phyloP scores from a whole-genome alignment of 495 filamentous ascomycete species.

The Chaetomium tenue region DNA sequence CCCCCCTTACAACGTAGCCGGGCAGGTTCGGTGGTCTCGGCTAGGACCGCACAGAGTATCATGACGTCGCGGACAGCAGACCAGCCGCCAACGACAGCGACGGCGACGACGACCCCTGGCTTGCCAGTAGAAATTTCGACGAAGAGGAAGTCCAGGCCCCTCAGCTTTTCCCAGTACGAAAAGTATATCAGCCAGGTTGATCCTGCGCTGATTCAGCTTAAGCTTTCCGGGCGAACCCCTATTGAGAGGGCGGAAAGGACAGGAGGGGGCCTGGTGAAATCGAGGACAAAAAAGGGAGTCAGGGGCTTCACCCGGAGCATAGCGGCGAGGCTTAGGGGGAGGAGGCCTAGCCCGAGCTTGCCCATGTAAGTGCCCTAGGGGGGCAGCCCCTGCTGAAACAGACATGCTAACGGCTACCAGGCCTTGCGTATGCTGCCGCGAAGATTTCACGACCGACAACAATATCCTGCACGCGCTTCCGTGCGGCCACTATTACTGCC shows the following conservation, averaged over 20 bases:
- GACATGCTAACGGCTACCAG: slow-evolving; percentile 28
- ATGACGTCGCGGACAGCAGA: slow-evolving; percentile 25
- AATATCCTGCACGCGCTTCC: slow-evolving; percentile 44
- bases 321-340: slow-evolving; percentile 40
- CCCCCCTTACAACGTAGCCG: slow-evolving; percentile 33
- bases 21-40: slow-evolving; percentile 28
- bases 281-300: slow-evolving; percentile 43
- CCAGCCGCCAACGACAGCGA: slow-evolving; percentile 19
- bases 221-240: slow-evolving; percentile 21
- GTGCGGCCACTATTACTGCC: slow-evolving; percentile 56
- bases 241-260: slow-evolving; percentile 26
- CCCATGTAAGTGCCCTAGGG: slow-evolving; percentile 36
- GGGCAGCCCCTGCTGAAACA: not conserved
- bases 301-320: slow-evolving; percentile 44
- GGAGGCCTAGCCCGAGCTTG: slow-evolving; percentile 30
- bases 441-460: slow-evolving; percentile 44
- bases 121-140: slow-evolving; percentile 27
- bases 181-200: slow-evolving; percentile 48
- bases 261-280: slow-evolving; percentile 34
- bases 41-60: slow-evolving; percentile 15
- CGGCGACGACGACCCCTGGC: slow-evolving; percentile 20
- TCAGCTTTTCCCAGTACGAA: slow-evolving; percentile 55
- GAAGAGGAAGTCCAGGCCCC: slow-evolving; percentile 40
- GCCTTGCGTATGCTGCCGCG: slow-evolving; percentile 53
- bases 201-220: slow-evolving; percentile 40